phyloP scores from a whole-genome alignment of 192 early-diverging fungal genomes.

The Linnemannia schmuckeri region DNA sequence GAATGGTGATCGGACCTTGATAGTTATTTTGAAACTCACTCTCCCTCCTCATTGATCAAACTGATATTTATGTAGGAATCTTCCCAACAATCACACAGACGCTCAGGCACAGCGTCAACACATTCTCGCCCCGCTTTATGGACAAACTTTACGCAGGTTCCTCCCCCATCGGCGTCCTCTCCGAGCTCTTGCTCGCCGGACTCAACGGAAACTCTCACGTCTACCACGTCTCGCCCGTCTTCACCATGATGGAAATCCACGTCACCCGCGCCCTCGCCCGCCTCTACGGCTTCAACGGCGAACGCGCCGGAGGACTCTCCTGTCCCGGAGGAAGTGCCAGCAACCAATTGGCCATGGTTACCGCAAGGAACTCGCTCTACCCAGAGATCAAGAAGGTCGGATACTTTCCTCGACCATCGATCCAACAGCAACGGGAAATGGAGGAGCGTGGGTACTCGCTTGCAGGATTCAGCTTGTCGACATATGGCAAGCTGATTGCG shows the following conservation, averaged over 20 bases:
- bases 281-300: constrained; percentile 63
- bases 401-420: constrained; percentile 53
- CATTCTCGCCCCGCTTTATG: constrained; percentile 81
- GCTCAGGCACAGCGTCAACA: constrained; percentile 67
- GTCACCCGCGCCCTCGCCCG: constrained; percentile 63
- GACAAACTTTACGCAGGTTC: constrained; percentile 87
- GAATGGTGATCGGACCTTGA: background rate
- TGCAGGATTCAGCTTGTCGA: constrained; percentile 6
- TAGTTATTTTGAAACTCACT: background rate
- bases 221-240: constrained; percentile 77
- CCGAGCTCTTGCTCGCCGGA: constrained; percentile 75
- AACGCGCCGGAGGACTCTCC: constrained; percentile 72
- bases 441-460: constrained; percentile 18
- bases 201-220: constrained; percentile 88
- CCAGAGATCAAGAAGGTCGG: constrained; percentile 71
- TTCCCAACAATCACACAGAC: constrained; percentile 62
- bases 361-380: constrained; percentile 76
- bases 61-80: constrained; percentile 30
- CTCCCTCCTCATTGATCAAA: background rate
- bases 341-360: constrained; percentile 82
- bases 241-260: constrained; percentile 77
- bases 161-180: constrained; percentile 78
- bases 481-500: constrained; percentile 63
- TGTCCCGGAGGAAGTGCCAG: constrained; percentile 83
- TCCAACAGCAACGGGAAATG: constrained; percentile 13